Conservation (phyloP, 306 rosid species). For the Lathyrus aphaca region DNA sequence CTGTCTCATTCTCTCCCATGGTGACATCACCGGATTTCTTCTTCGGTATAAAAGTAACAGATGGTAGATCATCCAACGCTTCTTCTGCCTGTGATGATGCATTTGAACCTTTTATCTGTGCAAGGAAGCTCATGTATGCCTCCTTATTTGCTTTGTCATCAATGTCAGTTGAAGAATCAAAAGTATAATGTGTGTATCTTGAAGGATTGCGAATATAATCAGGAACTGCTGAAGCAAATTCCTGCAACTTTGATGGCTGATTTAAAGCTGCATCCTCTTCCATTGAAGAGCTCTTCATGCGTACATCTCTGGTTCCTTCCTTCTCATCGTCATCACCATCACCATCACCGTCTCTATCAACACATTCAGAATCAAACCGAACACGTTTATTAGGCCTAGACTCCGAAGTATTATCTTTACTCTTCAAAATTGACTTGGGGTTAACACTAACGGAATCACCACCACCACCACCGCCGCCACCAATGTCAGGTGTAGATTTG, state of each 20-base stretch:
- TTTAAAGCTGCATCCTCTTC: slow-evolving; percentile 43
- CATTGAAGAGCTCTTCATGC: slow-evolving; percentile 41
- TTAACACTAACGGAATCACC: slow-evolving; percentile 18
- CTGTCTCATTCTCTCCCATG: slow-evolving; percentile 58
- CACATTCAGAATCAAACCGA: slow-evolving; percentile 73
- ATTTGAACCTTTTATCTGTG: slow-evolving; percentile 54
- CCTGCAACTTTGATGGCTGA: slow-evolving; percentile 36
- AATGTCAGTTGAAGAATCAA: slow-evolving; percentile 60
- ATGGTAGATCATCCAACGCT: slow-evolving; percentile 53
- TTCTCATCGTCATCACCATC: slow-evolving; percentile 36
- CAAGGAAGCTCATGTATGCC: slow-evolving; percentile 73
- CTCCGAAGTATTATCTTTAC: slow-evolving; percentile 59
- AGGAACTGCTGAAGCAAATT: slow-evolving; percentile 65
- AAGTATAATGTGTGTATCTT: slow-evolving; percentile 70
- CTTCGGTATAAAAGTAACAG: slow-evolving; percentile 75
- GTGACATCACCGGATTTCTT: slow-evolving; percentile 66
- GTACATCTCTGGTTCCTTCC: slow-evolving; percentile 40
- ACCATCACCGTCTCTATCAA: slow-evolving; percentile 37
- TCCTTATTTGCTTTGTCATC: slow-evolving; percentile 79
- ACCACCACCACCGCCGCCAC: slow-evolving; percentile 31
- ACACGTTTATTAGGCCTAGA: slow-evolving; percentile 68
- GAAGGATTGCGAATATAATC: slow-evolving; percentile 78
- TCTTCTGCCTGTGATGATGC: slow-evolving; percentile 45
- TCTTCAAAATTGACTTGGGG: slow-evolving; percentile 87
- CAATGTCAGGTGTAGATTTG: slow-evolving; percentile 36